These are phyloP conservation scores for Gastrodia elata DNA, from an alignment of 106 monocot genomes.

Conservation along the genomic window DNA sequence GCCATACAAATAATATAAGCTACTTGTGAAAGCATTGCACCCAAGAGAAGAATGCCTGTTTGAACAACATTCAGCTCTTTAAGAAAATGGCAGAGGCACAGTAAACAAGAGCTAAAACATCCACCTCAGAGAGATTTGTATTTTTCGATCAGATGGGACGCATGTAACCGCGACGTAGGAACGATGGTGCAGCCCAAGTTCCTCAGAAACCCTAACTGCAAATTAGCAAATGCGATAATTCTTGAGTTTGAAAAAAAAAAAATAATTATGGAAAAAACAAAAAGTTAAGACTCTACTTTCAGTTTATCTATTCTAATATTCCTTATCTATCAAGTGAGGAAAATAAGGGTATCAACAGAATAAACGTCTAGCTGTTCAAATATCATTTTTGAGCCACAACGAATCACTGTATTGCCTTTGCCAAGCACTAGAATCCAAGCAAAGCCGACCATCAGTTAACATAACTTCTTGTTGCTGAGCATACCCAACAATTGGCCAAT, in stretches of 20 bases:
- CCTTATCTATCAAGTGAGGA: no score
- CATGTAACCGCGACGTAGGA: constrained; percentile 84
- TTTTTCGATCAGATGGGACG: constrained; percentile 81
- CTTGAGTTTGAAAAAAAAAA: not conserved
- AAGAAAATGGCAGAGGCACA: not conserved
- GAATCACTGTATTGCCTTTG: no score
- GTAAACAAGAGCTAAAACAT: not conserved
- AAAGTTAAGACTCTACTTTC: no score
- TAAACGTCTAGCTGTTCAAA: no score
- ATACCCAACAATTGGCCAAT: no score
- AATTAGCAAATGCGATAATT: not conserved
- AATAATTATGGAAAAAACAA: not conserved
- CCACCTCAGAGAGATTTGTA: constrained; percentile 66
- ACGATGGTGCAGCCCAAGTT: constrained; percentile 70
- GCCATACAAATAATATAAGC: no score
- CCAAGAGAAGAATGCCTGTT: not conserved
- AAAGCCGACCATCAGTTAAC: no score
- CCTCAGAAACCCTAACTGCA: constrained; percentile 72
- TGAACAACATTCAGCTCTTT: not conserved
- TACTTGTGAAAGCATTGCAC: not conserved
- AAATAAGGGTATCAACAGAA: no score
- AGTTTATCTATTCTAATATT: no score
- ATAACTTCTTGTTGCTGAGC: no score
- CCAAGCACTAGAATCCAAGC: no score
- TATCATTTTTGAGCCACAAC: no score